Conservation (phyloP, 345 rosid species). For the Clarkia xantiana region DNA sequence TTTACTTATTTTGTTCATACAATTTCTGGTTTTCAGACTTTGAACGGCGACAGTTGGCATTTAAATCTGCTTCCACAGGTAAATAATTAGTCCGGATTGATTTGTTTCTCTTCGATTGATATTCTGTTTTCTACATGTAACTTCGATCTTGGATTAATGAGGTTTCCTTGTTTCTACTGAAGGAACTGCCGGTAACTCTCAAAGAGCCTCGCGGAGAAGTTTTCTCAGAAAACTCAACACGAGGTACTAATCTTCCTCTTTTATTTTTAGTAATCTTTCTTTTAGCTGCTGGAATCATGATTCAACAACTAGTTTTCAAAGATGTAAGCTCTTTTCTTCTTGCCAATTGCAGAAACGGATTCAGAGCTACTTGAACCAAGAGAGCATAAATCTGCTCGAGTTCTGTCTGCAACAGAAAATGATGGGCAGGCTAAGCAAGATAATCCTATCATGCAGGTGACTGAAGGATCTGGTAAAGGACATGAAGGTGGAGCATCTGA, state of each 20-base stretch:
- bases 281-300: no score
- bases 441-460: conserved; percentile 43
- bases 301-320: neutral
- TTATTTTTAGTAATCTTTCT: conserved; percentile 2
- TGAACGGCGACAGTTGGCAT: conserved; percentile 34
- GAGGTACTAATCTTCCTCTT: conserved; percentile 15
- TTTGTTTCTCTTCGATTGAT: neutral
- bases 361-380: conserved; percentile 14
- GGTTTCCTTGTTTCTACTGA: neutral
- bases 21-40: conserved; percentile 26
- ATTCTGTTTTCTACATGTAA: neutral
- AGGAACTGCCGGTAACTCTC: conserved; percentile 40
- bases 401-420: conserved; percentile 45
- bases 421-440: conserved; percentile 27
- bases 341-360: conserved; percentile 11
- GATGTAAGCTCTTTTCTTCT: neutral
- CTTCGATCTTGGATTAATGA: conserved; percentile 21
- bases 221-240: conserved; percentile 24
- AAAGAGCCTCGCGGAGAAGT: conserved; percentile 48
- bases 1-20: conserved; percentile 4
- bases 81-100: neutral
- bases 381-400: conserved; percentile 65
- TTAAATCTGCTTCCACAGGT: conserved; percentile 74
- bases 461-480: conserved; percentile 14
- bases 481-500: conserved; percentile 1